Evolutionary conservation across 2,329 filamentous ascomycete species (phyloP), one percentile per base, ranked within the genome.

Genomic region (Epichloe baconii): DNA sequence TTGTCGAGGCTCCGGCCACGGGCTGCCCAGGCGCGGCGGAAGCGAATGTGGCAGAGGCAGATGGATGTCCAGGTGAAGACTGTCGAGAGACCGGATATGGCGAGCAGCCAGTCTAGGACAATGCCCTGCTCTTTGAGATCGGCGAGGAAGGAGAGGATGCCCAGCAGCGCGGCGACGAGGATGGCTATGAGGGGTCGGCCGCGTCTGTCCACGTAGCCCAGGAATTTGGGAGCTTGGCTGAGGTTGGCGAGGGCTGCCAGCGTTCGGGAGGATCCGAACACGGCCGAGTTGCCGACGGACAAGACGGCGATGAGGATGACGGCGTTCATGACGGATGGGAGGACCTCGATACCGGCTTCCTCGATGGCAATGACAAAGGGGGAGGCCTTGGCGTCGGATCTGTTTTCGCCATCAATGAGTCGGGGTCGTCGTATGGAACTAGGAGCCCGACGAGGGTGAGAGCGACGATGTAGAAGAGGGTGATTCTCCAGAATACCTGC

Each of bases 401-500:
- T 72, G 50, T 65, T 70, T 41, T 74, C 73, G 36, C 70, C 71
- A 10, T 68, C 67, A 17, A 88, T 71, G 0, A 95, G 81, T 3
- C 76, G 72, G 0, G 51, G 54, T 94, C 79, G 59, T 78, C 70
- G 64, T 85, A 90, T 0, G 84, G 85, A 0, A 96, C 88, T 3
- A 95, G 74, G 1, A 95, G 75, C 26, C 91, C 88, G 52, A 96
- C 81, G 4, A 96, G 71, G 4, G 81, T 80, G 11, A 96, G 76
- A 1, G 86, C 86, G 36, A 94, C 81, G 47, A 96, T 76, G 69
- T 95, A 96, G 71, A 96, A 96, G 52, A 94, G 75, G 3, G 82
- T 81, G 62, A 95, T 95, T 61, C 90, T 84, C 89, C 90, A 96
- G 67, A 95, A 95, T 21, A 95, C 88, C 65, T 95, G 89, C 70